phyloP scores from a whole-genome alignment of 345 rosid species.

The Citrus glauca region DNA sequence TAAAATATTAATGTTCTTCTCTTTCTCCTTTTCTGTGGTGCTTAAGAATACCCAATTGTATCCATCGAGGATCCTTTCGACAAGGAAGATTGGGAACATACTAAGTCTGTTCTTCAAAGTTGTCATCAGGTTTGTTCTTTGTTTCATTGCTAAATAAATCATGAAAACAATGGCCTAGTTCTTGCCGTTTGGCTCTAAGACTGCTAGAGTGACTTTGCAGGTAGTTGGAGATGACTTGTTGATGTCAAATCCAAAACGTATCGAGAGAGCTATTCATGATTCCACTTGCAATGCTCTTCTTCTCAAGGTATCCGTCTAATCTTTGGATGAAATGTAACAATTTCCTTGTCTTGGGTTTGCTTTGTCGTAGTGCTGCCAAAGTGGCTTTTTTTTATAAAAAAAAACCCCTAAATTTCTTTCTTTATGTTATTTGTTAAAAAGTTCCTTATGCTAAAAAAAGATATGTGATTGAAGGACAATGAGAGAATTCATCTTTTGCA shows the following conservation, averaged over 20 bases:
- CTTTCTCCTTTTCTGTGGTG: slow-evolving; percentile 17
- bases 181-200: background rate
- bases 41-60: slow-evolving; percentile 72
- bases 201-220: slow-evolving; percentile 39
- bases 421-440: background rate
- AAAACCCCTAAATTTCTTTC: background rate
- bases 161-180: background rate
- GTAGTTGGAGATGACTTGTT: slow-evolving; percentile 86
- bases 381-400: background rate
- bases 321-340: slow-evolving; percentile 2
- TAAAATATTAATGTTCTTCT: slow-evolving; percentile 9
- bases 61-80: slow-evolving; percentile 98
- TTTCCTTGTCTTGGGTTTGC: background rate
- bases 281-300: slow-evolving; percentile 88
- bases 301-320: slow-evolving; percentile 62
- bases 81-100: slow-evolving; percentile 97
- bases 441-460: background rate
- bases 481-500: background rate
- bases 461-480: background rate
- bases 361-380: background rate
- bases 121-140: slow-evolving; percentile 87
- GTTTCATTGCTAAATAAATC: slow-evolving; percentile 13
- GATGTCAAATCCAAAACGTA: slow-evolving; percentile 84
- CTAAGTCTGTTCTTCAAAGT: slow-evolving; percentile 71
- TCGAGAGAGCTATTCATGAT: slow-evolving; percentile 73